Conservation (phyloP, 306 rosid genomes). For the Sphenostylis stenocarpa region DNA sequence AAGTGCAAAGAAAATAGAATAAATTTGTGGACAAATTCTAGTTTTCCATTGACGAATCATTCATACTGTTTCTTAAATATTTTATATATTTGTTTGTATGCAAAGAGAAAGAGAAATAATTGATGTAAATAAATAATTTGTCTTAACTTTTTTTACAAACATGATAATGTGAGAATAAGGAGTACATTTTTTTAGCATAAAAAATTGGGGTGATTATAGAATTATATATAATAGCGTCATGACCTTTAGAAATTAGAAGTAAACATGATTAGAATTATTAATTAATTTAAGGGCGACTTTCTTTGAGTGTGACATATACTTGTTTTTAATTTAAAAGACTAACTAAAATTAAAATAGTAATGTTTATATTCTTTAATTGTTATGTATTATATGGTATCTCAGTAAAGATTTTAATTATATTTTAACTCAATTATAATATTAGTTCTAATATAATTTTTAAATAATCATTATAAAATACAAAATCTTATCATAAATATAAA, state of each 20-base stretch:
- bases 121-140: too few relatives aligned
- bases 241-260: not conserved
- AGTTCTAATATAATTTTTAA: too few relatives aligned
- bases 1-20: not conserved
- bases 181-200: not conserved
- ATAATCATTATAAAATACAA: too few relatives aligned
- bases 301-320: not conserved
- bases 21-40: not conserved
- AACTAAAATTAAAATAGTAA: not conserved
- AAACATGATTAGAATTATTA: not conserved
- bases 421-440: too few relatives aligned
- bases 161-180: not conserved
- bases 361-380: not conserved
- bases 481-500: too few relatives aligned
- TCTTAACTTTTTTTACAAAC: not conserved
- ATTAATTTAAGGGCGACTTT: not conserved
- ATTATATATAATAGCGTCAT: not conserved
- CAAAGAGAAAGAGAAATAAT: not conserved
- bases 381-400: too few relatives aligned
- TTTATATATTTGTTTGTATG: too few relatives aligned
- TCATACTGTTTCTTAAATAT: too few relatives aligned
- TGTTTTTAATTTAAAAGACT: not conserved
- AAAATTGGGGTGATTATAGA: not conserved
- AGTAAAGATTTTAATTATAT: too few relatives aligned
- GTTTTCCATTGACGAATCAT: too few relatives aligned